Conservation (phyloP, 768 basidiomycete genomes). For the Fistulinella prunicolor region DNA sequence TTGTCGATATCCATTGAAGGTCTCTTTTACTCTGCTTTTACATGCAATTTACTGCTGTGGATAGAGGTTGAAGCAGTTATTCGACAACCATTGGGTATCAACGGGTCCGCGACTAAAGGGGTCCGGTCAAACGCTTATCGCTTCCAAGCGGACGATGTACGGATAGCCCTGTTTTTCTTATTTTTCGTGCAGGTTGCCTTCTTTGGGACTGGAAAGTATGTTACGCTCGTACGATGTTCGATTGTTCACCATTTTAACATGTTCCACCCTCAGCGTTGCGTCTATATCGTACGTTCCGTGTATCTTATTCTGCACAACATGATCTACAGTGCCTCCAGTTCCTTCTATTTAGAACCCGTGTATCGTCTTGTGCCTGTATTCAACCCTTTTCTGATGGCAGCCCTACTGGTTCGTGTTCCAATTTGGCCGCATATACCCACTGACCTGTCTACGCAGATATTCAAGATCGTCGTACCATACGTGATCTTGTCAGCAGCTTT, state of each 20-base stretch:
- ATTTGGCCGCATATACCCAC: not conserved
- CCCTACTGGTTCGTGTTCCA: slow-evolving; percentile 51
- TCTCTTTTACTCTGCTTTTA: slow-evolving; percentile 73
- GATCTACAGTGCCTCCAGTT: slow-evolving; percentile 36
- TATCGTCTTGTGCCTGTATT: not conserved
- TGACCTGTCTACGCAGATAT: slow-evolving; percentile 45
- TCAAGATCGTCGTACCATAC: slow-evolving; percentile 82
- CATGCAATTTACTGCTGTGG: slow-evolving; percentile 63
- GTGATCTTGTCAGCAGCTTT: slow-evolving; percentile 69
- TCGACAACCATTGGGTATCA: slow-evolving; percentile 4
- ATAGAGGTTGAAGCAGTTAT: slow-evolving; percentile 53
- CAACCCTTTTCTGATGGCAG: slow-evolving; percentile 47
- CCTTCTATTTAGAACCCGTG: slow-evolving; percentile 40
- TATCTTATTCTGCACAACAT: slow-evolving; percentile 23
- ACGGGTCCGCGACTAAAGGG: not conserved
- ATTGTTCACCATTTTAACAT: slow-evolving; percentile 48
- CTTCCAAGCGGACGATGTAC: slow-evolving; percentile 60
- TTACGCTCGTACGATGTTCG: slow-evolving; percentile 78
- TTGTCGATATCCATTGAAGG: slow-evolving; percentile 82
- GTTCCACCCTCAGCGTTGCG: slow-evolving; percentile 50
- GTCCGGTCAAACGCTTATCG: slow-evolving; percentile 66
- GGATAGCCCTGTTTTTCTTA: slow-evolving; percentile 78
- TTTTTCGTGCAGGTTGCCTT: slow-evolving; percentile 87
- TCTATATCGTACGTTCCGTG: slow-evolving; percentile 67
- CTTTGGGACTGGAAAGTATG: slow-evolving; percentile 82